A percentile compares a stretch with the other conserved stretches of the same genome.
phyloP scores from a whole-genome alignment of 441 rosid species.

The Pelargonium myrrhifolium region DNA sequence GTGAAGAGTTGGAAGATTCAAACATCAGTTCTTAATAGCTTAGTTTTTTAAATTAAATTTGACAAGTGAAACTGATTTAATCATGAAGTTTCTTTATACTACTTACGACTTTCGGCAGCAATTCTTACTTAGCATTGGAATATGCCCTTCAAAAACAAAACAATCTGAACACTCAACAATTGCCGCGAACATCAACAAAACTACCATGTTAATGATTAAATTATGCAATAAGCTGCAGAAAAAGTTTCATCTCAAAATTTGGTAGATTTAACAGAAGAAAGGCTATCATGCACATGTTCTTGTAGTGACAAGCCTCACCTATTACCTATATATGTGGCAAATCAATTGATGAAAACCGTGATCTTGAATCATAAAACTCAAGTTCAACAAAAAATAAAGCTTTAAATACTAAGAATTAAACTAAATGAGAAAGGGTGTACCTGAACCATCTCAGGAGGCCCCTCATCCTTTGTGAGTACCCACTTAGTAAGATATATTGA shows the following conservation, averaged over 20 bases:
- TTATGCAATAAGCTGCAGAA: not conserved
- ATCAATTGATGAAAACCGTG: not conserved
- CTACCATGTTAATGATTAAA: not conserved
- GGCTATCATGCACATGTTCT: too few relatives aligned
- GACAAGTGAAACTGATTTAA: not conserved
- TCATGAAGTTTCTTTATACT: not conserved
- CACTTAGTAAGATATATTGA: constrained; percentile 80
- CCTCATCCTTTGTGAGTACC: constrained; percentile 98
- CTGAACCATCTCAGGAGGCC: constrained; percentile 96
- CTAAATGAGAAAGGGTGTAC: constrained; percentile 31
- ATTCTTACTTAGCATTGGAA: not conserved
- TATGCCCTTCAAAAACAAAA: not conserved
- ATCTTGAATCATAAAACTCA: not conserved
- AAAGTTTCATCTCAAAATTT: not conserved
- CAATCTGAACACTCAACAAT: not conserved
- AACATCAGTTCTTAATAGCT: not conserved
- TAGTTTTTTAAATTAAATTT: not conserved
- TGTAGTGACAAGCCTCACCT: too few relatives aligned
- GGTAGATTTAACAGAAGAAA: not conserved
- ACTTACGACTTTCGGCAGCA: not conserved
- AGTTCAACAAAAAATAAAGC: not conserved
- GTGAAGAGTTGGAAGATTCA: constrained; percentile 3
- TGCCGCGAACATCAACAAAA: not conserved
- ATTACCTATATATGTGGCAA: too few relatives aligned
- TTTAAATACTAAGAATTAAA: not conserved